These are phyloP conservation scores for Lagenidium sp. DNA, from an alignment of 352 stramenopile genomes.

Conservation along the genomic window DNA sequence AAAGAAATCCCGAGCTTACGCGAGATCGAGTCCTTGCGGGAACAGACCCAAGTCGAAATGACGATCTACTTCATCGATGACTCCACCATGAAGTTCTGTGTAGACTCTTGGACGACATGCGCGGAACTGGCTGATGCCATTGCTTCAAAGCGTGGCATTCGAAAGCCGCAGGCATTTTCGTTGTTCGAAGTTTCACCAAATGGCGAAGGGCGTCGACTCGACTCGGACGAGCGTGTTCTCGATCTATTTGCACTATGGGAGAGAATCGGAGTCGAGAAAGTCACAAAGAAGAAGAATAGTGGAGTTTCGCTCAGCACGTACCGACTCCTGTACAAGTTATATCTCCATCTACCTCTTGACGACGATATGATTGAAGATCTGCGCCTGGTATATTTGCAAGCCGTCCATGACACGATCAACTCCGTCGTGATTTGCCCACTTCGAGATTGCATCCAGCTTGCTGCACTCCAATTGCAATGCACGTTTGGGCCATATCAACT, in stretches of 20 bases:
- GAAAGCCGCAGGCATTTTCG: slow-evolving; percentile 34
- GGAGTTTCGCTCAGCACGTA: slow-evolving; percentile 10
- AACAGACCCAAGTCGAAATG: slow-evolving; percentile 31
- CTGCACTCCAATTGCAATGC: slow-evolving; percentile 59
- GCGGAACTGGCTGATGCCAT: slow-evolving; percentile 30
- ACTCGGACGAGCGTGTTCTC: slow-evolving; percentile 55
- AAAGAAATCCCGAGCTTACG: slow-evolving; percentile 48
- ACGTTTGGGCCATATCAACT: no score
- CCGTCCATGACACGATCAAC: slow-evolving; percentile 54
- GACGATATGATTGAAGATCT: slow-evolving; percentile 50
- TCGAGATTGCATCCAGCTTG: slow-evolving; percentile 44
- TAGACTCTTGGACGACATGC: slow-evolving; percentile 57
- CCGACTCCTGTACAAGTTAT: slow-evolving; percentile 60
- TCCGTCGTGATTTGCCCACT: slow-evolving; percentile 41
- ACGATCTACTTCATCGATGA: slow-evolving; percentile 38
- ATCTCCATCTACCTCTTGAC: slow-evolving; percentile 56
- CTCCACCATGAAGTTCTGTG: slow-evolving; percentile 21
- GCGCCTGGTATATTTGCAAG: slow-evolving; percentile 62
- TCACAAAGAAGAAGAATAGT: slow-evolving; percentile 16
- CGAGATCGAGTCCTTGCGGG: slow-evolving; percentile 47
- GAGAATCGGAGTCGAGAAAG: slow-evolving; percentile 33
- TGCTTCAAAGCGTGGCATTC: slow-evolving; percentile 28
- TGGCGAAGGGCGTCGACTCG: slow-evolving; percentile 44
- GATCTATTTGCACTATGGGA: slow-evolving; percentile 74
- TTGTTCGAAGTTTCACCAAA: slow-evolving; percentile 47